A percentile compares a stretch with the other conserved stretches of the same genome.
Evolutionary conservation across 2,329 filamentous ascomycete genomes (phyloP).

Genomic region (Botrytis aclada): DNA sequence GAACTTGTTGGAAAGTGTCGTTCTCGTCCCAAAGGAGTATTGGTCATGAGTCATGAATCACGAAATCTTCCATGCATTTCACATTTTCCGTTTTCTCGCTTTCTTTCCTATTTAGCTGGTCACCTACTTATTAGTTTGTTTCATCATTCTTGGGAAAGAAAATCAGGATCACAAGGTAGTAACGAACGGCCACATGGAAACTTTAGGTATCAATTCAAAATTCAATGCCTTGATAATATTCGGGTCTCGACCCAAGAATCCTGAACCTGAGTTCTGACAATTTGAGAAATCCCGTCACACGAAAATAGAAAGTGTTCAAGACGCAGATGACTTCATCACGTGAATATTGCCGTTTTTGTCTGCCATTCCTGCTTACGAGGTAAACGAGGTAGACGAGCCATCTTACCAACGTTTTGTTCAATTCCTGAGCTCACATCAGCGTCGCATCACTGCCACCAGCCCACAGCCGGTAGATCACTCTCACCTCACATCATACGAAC

Average conservation of each 20-base stretch:
- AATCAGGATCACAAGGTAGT: constrained; percentile 3
- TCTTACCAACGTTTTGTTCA: not conserved
- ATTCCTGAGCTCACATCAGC: not conserved
- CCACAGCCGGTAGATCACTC: not conserved
- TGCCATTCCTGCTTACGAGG: not conserved
- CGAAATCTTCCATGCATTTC: not conserved
- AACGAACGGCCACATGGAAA: not conserved
- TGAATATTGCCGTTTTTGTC: not conserved
- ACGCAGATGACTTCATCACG: not conserved
- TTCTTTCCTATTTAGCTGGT: not conserved
- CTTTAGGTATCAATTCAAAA: not conserved
- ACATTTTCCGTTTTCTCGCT: not conserved
- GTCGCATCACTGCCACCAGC: not conserved
- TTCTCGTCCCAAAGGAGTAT: constrained; percentile 1
- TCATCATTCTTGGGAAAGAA: not conserved
- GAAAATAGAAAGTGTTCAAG: not conserved
- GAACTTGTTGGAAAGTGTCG: not conserved
- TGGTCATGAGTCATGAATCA: not conserved
- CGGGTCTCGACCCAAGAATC: not conserved
- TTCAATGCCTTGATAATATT: not conserved
- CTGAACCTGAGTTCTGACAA: not conserved
- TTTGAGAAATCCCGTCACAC: not conserved
- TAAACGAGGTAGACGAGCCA: not conserved
- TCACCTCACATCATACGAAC: not conserved
- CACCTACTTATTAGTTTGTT: not conserved